Base-by-base conservation (phyloP, 192 early-diverging fungal species). In the Backusella macrospora region DNA sequence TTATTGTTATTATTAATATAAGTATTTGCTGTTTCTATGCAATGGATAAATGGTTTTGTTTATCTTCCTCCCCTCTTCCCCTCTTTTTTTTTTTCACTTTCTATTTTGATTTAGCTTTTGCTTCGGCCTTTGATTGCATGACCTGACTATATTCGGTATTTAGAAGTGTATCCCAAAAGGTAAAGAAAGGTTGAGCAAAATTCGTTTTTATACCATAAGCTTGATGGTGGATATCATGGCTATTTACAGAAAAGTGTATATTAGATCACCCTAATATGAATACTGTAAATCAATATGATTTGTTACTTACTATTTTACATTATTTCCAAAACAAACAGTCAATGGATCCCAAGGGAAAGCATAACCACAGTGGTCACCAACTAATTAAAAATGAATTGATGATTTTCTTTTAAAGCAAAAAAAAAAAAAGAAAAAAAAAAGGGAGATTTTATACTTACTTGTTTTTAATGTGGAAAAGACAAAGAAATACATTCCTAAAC, bases 291-390 rank as follows among this genome's bases (percentile, higher is more conserved):
- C 15, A 13, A 21, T 52, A 14, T 37, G 6, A 45, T 38, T 38
- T 8, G 16, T 47, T 29, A 88, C 91, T 82, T 92, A 92, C 84
- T 92, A 94, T 43, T 69, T 79, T 1, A 88, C 88, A 73, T 93
- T 92, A 78, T 94, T 94, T 8, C 78, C 69, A 80, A 92, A 92
- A 23, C 91, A 73, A 16, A 83, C 69, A 70, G 88, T 85, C 14
- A 92, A 75, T 39, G 92, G 92, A 76, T 91, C 86, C 85, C 89
- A 94, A 14, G 93, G 92, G 64, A 91, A 82, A 26, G 82, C 79
- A 79, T 93, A 94, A 38, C 93, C 93, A 76, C 92, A 92, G 78
- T 94, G 93, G 74, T 94, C 93, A 73, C 92, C 91, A 10, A 94
- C 93, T 84, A 12, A 52, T 40, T 46, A 34, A 45, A 46, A 45